These are phyloP conservation scores for Tillandsia fasciculata DNA, from an alignment of 176 grass and related monocot species.

Conservation along the genomic window DNA sequence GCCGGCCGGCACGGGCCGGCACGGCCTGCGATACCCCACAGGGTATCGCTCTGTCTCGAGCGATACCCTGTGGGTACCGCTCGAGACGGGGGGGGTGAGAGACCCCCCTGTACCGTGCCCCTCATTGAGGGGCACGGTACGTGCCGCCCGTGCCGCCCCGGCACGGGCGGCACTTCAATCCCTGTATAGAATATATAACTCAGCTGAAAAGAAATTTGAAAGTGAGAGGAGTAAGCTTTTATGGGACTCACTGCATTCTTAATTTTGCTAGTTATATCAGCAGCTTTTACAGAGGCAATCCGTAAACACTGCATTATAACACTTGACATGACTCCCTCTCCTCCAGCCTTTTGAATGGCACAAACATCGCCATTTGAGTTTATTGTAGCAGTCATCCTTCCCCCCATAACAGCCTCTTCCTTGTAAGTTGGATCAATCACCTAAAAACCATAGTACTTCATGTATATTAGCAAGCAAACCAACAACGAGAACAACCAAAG, in stretches of 20 bases:
- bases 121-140: too few species aligned
- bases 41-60: too few species aligned
- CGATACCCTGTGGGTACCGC: too few species aligned
- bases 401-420: constrained; percentile 90
- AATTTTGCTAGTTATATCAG: constrained; percentile 94
- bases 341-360: constrained; percentile 85
- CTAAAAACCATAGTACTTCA: constrained; percentile 31
- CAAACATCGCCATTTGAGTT: constrained; percentile 93
- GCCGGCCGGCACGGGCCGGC: too few species aligned
- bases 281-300: constrained; percentile 68
- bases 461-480: background rate
- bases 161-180: too few species aligned
- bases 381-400: constrained; percentile 80
- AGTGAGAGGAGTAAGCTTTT: constrained; percentile 3
- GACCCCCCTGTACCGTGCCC: too few species aligned
- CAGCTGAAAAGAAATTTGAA: background rate
- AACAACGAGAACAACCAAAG: background rate
- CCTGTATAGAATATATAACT: too few species aligned
- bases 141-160: too few species aligned
- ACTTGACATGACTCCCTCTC: constrained; percentile 70
- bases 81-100: too few species aligned
- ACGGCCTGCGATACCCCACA: too few species aligned
- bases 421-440: constrained; percentile 91
- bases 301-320: constrained; percentile 86
- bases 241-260: constrained; percentile 46